A percentile compares a stretch with the other conserved stretches of the same genome.
These are phyloP conservation scores for Gynandropsis gynandra DNA, from an alignment of 345 rosid species.

Conservation along the genomic window DNA sequence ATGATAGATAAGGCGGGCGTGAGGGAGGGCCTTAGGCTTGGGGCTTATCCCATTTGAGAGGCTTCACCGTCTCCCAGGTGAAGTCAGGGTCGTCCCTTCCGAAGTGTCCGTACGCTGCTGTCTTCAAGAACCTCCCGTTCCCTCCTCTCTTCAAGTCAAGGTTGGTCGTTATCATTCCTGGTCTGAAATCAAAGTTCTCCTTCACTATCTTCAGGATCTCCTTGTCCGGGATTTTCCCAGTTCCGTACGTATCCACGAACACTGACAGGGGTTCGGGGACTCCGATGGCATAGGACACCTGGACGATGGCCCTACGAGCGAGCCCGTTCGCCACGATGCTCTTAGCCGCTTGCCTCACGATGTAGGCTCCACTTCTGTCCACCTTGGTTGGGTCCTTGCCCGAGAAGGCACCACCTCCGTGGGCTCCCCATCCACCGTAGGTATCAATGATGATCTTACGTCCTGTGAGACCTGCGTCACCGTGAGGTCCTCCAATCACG, in stretches of 20 bases:
- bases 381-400: conserved; percentile 34
- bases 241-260: conserved; percentile 31
- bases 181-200: conserved; percentile 34
- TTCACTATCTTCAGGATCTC: conserved; percentile 36
- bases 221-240: conserved; percentile 32
- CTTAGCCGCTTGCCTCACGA: conserved; percentile 33
- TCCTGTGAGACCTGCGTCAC: conserved; percentile 36
- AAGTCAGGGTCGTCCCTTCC: conserved; percentile 39
- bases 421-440: conserved; percentile 35
- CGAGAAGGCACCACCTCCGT: conserved; percentile 35
- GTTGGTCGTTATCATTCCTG: conserved; percentile 35
- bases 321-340: conserved; percentile 31
- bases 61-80: conserved; percentile 38
- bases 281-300: conserved; percentile 35
- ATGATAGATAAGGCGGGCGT: too few species aligned
- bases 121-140: conserved; percentile 33
- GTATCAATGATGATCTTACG: conserved; percentile 37
- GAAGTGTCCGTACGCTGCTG: conserved; percentile 38
- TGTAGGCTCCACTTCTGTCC: conserved; percentile 35
- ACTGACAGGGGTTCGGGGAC: conserved; percentile 35
- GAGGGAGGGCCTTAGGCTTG: conserved; percentile 17
- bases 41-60: conserved; percentile 37
- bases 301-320: conserved; percentile 35
- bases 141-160: conserved; percentile 39
- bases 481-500: conserved; percentile 35